Conservation (phyloP, 352 stramenopile genomes). For the Globisporangium takayamanum region DNA sequence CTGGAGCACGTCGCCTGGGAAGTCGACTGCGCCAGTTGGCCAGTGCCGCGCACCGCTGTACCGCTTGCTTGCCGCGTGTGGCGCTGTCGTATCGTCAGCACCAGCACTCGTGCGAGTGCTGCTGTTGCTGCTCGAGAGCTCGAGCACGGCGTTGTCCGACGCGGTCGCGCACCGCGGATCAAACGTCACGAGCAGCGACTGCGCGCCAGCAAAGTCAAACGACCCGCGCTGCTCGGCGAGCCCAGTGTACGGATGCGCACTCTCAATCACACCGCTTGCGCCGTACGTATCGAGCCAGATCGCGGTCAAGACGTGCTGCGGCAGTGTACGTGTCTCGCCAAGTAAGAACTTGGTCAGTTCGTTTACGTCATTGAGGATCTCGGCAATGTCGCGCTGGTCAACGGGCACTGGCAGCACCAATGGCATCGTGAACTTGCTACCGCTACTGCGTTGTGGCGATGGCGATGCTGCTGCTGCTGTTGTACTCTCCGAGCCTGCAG, state of each 20-base stretch:
- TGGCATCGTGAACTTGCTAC: conserved; percentile 2
- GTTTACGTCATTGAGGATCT: conserved; percentile 48
- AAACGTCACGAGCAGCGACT: conserved; percentile 56
- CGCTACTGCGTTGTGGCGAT: neutral
- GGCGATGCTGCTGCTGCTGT: neutral
- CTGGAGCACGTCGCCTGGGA: conserved; percentile 54
- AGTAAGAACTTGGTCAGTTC: conserved; percentile 57
- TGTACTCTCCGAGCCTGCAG: too few species aligned
- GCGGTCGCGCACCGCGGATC: conserved; percentile 53
- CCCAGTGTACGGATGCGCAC: conserved; percentile 45
- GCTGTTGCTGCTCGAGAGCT: conserved; percentile 6
- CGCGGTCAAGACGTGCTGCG: conserved; percentile 47
- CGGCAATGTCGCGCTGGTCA: conserved; percentile 30
- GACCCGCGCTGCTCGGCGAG: conserved; percentile 22
- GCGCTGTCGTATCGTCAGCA: conserved; percentile 4
- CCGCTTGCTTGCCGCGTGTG: conserved; percentile 17
- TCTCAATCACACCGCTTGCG: conserved; percentile 51
- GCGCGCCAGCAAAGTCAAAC: conserved; percentile 46
- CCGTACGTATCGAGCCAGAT: conserved; percentile 83
- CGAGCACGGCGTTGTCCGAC: conserved; percentile 15
- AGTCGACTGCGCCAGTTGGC: conserved; percentile 40
- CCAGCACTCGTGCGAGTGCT: conserved; percentile 9
- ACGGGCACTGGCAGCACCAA: conserved; percentile 36
- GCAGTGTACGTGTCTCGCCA: conserved; percentile 32
- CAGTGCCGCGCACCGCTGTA: conserved; percentile 42